Base-by-base conservation (phyloP, 257 asterid species). In the Nicotiana attenuata region DNA sequence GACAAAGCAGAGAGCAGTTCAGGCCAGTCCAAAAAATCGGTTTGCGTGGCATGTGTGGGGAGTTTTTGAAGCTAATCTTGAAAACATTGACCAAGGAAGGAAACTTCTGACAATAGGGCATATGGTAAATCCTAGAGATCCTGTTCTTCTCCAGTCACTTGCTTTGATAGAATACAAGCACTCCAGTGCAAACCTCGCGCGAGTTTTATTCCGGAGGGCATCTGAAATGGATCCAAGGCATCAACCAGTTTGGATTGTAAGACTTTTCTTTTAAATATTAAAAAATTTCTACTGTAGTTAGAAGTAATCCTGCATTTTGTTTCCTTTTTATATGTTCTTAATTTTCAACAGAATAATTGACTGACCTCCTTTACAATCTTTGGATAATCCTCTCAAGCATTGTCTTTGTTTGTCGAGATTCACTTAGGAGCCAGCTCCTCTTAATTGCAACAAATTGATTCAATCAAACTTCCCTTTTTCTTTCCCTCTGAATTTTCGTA, bases 1-100 rank as follows among this genome's bases (percentile, higher is more conserved):
- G 50, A 63, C 78, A 77, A 73, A 47, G 81, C 91, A 96, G 99
- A 92, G 89, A 90, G 92, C 99, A 19, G 97, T 96, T n/a, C 89
- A 92, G 85, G 97, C 99, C 0, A 96, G 99, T 88, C 99, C 97
- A 0, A 96, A 96, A 90, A 96, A 96, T 78, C 89, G 98, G 85
- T 96, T 96, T 57, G 98, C 99, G 3, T 96, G 99, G 99, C 99
- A 94, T 26, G 99, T 96, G 4, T 96, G 98, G 99, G 99, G 99
- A 84, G 97, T 94, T 50, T 94, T 92, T 80, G 99, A 96, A 87
- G 92, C 92, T 35, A 92, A 88, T 84, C 82, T 92, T 3, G 99
- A 95, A 64, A 88, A 88, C 35, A 85, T 89, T 15, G 93, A 94
- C 47, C 86, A 89, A 69, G 98, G 97, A 22, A 83, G 97, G 81